Conservation (phyloP, 352 stramenopile species). For the Phytopythium cucurbitacearum region DNA sequence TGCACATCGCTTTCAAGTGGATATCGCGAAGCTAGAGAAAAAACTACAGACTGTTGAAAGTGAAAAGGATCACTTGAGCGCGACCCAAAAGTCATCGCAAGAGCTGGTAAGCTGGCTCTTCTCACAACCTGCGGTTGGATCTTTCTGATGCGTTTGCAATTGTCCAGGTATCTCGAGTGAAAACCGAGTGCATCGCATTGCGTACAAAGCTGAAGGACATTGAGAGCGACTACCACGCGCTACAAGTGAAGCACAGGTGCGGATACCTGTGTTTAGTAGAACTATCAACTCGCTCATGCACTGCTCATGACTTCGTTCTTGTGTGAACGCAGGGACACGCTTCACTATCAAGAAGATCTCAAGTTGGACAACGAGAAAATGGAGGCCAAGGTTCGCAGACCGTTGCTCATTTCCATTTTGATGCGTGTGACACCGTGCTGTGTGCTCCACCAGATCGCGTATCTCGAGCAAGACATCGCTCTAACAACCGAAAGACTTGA, state of each 20-base stretch:
- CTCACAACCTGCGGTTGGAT: background rate
- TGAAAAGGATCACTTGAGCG: slow-evolving; percentile 43
- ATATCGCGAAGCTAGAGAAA: slow-evolving; percentile 42
- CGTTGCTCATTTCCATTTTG: background rate
- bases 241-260: slow-evolving; percentile 73
- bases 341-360: slow-evolving; percentile 68
- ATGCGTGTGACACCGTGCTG: background rate
- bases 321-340: slow-evolving; percentile 25
- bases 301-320: background rate
- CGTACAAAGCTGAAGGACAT: slow-evolving; percentile 75
- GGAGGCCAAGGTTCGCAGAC: slow-evolving; percentile 41
- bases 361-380: slow-evolving; percentile 65
- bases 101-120: slow-evolving; percentile 37
- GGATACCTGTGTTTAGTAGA: background rate
- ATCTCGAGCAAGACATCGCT: slow-evolving; percentile 58
- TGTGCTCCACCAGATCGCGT: slow-evolving; percentile 42
- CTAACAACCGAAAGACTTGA: slow-evolving; percentile 49
- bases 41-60: slow-evolving; percentile 41
- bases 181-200: slow-evolving; percentile 56
- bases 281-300: background rate
- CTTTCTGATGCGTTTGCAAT: background rate
- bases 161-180: slow-evolving; percentile 51
- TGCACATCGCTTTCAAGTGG: slow-evolving; percentile 41
- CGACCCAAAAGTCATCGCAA: slow-evolving; percentile 50
- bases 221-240: slow-evolving; percentile 65